Percentiles rank a stretch among this genome's conserved stretches.
phyloP scores from a whole-genome alignment of 1,139 yeast species.

The Citeromyces hawaiiensis region DNA sequence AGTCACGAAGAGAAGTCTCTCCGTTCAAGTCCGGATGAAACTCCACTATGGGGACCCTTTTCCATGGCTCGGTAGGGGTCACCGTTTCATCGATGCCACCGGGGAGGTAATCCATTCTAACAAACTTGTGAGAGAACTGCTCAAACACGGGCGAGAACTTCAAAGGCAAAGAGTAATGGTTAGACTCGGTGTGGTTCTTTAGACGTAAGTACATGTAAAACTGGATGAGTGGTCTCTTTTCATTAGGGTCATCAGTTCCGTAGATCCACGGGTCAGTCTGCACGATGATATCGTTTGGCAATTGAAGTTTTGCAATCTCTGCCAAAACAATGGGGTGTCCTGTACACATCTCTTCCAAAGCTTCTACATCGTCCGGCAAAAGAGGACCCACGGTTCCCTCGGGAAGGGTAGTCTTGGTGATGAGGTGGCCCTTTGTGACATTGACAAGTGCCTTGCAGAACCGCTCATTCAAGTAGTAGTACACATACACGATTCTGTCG shows the following conservation, averaged over 20 bases:
- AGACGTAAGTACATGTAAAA: conserved; percentile 69
- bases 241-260: conserved; percentile 60
- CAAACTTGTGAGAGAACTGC: conserved; percentile 45
- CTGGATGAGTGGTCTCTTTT: conserved; percentile 51
- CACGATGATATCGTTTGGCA: conserved; percentile 37
- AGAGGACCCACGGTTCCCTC: conserved; percentile 63
- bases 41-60: conserved; percentile 47
- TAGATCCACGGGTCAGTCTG: conserved; percentile 83
- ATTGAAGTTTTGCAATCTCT: conserved; percentile 50
- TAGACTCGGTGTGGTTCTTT: conserved; percentile 62
- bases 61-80: conserved; percentile 48
- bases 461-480: conserved; percentile 47
- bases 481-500: conserved; percentile 53
- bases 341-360: conserved; percentile 35
- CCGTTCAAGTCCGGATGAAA: conserved; percentile 67
- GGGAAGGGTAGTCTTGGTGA: conserved; percentile 43
- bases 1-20: conserved; percentile 35
- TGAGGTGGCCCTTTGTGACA: conserved; percentile 48
- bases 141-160: conserved; percentile 77
- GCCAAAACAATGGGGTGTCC: conserved; percentile 47
- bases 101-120: conserved; percentile 73
- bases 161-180: conserved; percentile 76
- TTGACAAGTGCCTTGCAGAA: conserved; percentile 69
- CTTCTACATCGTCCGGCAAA: conserved; percentile 54
- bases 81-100: conserved; percentile 50